Evolutionary conservation across 192 early-diverging fungal species (phyloP).

Genomic region (Backusella australiensis): DNA sequence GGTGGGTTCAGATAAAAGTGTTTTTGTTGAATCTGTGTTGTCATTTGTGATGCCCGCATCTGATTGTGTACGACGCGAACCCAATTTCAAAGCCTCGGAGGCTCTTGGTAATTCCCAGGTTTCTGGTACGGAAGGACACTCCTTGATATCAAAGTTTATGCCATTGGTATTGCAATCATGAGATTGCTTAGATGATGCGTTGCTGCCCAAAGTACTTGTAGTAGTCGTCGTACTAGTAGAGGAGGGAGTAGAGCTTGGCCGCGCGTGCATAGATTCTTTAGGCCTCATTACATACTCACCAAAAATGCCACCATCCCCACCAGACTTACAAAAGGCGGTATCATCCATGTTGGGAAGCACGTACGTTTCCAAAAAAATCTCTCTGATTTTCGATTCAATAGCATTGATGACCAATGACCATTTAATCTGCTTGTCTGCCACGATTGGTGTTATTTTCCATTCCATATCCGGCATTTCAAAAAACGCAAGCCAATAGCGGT

Average conservation of each 20-base stretch:
- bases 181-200: neutral
- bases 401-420: conserved; percentile 74
- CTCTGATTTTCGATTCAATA: conserved; percentile 82
- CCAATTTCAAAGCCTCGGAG: neutral
- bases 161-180: neutral
- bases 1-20: neutral
- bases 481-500: conserved; percentile 88
- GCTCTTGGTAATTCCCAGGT: no score
- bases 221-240: no score
- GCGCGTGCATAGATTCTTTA: neutral
- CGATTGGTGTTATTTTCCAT: conserved; percentile 72
- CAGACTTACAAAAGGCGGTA: conserved; percentile 72
- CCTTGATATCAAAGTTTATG: neutral
- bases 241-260: neutral
- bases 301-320: conserved; percentile 56
- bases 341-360: conserved; percentile 94
- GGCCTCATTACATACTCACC: neutral
- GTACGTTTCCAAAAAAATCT: conserved; percentile 73
- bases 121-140: neutral
- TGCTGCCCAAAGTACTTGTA: neutral
- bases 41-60: neutral
- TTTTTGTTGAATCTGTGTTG: neutral
- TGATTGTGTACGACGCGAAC: neutral
- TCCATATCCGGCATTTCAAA: conserved; percentile 76
- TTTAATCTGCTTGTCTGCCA: conserved; percentile 79